Base-by-base conservation (phyloP, 2,329 filamentous ascomycete species). In the Monosporascus cannonballus region DNA sequence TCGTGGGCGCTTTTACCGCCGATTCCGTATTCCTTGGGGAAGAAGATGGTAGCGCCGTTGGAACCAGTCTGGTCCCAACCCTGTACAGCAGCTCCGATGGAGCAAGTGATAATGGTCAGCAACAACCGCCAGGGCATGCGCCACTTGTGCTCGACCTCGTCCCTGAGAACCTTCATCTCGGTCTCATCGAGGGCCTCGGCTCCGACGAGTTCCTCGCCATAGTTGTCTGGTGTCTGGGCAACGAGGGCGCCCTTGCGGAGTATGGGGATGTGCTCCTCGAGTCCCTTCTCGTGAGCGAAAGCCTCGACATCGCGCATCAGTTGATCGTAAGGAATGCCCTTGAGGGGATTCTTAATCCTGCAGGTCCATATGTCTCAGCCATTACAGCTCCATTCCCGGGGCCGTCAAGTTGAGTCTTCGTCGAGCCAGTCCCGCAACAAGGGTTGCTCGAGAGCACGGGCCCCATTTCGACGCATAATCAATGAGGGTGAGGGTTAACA, bases 171-270 rank as follows among this genome's bases (percentile, higher is more conserved):
- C 20, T 76, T 71, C 53, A 84, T 79, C 63, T 88, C 86, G 1
- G 74, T 72, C 17, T 84, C 76, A 51, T 76, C 71, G 2, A 92
- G 76, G 11, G 81, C 78, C 49, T 80, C 71, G 50, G 80, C 71
- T 57, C 79, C 78, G 4, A 67, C 70, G 41, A 90, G 76, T 36
- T 76, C 72, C 53, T 89, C 85, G 65, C 79, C 53, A 27, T 73
- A 88, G 30, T 76, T 74, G 8, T 73, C 71, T 0, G 87, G 87
- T 59, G 86, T 82, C 66, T 89, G 86, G 3, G 89, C 89, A 18
- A 91, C 79, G 11, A 93, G 75, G 3, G 88, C 89, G 36, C 87
- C 89, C 61, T 85, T 86, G 49, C 79, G 75, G 49, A 91, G 75
- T 17, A 86, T 64, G 3, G 73, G 70, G 3, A 82, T 69, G 58